Evolutionary conservation across 139 green algal genomes (phyloP).

Genomic region (Volvox africanus): DNA sequence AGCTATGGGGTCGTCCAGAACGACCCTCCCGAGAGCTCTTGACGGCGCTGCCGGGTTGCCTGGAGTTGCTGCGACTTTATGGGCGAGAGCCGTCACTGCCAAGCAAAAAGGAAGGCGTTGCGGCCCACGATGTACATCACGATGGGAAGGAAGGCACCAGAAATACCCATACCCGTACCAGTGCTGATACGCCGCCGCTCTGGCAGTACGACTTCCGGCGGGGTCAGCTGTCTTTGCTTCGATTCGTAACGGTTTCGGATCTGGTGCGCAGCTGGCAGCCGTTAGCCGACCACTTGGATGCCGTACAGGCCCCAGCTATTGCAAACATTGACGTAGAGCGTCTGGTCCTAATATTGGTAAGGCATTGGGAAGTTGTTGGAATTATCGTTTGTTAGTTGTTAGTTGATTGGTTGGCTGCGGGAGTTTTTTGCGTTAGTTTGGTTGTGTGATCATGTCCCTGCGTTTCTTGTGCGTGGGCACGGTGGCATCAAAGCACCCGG

Average conservation of each 20-base stretch:
- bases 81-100: not conserved
- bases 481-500: too few species aligned
- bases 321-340: not conserved
- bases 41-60: not conserved
- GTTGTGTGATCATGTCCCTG: too few species aligned
- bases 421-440: too few species aligned
- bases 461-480: too few species aligned
- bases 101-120: too few species aligned
- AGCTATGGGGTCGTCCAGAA: not conserved
- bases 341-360: not conserved
- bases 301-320: not conserved
- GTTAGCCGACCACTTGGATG: not conserved
- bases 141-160: too few species aligned
- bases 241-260: not conserved
- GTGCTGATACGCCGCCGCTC: too few species aligned
- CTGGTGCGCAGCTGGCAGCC: not conserved
- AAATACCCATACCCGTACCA: too few species aligned
- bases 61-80: not conserved
- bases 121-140: too few species aligned
- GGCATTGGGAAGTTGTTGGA: not conserved
- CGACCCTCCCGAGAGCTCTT: not conserved
- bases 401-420: not conserved
- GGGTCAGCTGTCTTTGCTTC: not conserved
- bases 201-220: slow-evolving; percentile 1
- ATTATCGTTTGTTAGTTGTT: not conserved